Evolutionary conservation across 768 basidiomycete genomes (phyloP), one percentile per base, ranked within the genome.

Genomic region (Pulveroboletus frians): DNA sequence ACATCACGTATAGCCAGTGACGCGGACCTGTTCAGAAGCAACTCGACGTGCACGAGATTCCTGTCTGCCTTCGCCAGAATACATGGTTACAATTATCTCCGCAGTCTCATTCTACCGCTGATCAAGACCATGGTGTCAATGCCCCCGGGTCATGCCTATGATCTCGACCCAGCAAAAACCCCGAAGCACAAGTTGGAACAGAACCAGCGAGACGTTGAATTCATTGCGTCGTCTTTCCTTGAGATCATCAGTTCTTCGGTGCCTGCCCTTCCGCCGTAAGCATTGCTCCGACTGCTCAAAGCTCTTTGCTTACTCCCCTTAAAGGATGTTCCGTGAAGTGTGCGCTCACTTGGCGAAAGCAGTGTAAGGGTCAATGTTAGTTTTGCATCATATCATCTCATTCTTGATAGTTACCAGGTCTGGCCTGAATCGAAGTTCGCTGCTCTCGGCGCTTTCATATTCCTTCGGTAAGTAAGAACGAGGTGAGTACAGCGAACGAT

Each of bases 11-110:
- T 65, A 92, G 93, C 81, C 35, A 84, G 76, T 56, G 90, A 94
- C 54, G 75, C 83, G 1, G 77, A 79, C n/a, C 70, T 97, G 8
- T 96, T 97, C 72, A 77, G 94, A 43, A 76, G 87, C 52, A 96
- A 95, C 65, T 85, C 88, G 3, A 88, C 88, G 1, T 91, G 85
- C 58, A 88, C 88, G n/a, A 74, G 88, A 37, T 84, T 97, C 50
- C 70, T 96, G 39, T 90, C 90, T 6, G 81, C 84, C 2, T 94
- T 94, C 58, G 90, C 89, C 4, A 83, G 77, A 61, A 81, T 87
- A n/a, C 90, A 93, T 52, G 94, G 93, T 4, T 96, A 95, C 66
- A 83, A 84, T 49, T 96, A 95, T 65, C 73, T 96, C n/a, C 79
- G 92, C 17, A 80, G 76, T 39, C 75, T 94, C 20, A 78, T 95